Evolutionary conservation across 768 basidiomycete species (phyloP).

Genomic region (Cyathus striatus): DNA sequence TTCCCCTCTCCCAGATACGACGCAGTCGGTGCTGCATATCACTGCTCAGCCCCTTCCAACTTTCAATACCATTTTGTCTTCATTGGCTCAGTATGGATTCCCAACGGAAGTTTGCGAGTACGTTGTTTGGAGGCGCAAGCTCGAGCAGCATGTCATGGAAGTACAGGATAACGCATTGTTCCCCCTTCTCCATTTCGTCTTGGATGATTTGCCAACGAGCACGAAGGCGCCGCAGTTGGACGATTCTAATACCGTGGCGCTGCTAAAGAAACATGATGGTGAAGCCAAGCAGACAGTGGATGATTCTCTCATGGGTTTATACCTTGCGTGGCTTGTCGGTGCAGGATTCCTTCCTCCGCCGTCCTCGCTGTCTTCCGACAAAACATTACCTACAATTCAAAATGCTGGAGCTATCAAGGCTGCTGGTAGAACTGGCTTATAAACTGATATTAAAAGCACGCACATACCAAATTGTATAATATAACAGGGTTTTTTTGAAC

Average conservation of each 20-base stretch:
- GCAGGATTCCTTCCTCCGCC: conserved; percentile 77
- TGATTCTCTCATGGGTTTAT: conserved; percentile 73
- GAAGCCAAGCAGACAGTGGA: conserved; percentile 57
- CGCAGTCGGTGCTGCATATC: conserved; percentile 71
- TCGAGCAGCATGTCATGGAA: conserved; percentile 94
- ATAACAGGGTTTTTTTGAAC: too few relatives aligned
- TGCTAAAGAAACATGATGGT: conserved; percentile 43
- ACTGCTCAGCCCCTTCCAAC: conserved; percentile 83
- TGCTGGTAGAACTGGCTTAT: conserved; percentile 63
- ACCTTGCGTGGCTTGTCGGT: conserved; percentile 87
- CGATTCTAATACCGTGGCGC: conserved; percentile 71
- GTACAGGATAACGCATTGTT: conserved; percentile 95
- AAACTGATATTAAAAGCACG: conserved; percentile 11
- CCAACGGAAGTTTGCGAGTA: conserved; percentile 78
- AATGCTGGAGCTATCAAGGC: conserved; percentile 45
- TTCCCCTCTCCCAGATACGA: conserved; percentile 41
- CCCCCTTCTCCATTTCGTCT: conserved; percentile 93
- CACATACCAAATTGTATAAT: too few relatives aligned
- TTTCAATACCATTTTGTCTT: conserved; percentile 80
- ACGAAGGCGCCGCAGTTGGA: conserved; percentile 92
- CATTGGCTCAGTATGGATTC: conserved; percentile 79
- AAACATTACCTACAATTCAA: conserved; percentile 43
- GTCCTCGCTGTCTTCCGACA: conserved; percentile 26
- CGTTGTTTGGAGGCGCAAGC: conserved; percentile 82
- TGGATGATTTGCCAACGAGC: conserved; percentile 95